Percentiles rank a stretch among this genome's conserved stretches.
phyloP scores from a whole-genome alignment of 1,284 basidiomycete genomes.

The Rhodotorula sp. region DNA sequence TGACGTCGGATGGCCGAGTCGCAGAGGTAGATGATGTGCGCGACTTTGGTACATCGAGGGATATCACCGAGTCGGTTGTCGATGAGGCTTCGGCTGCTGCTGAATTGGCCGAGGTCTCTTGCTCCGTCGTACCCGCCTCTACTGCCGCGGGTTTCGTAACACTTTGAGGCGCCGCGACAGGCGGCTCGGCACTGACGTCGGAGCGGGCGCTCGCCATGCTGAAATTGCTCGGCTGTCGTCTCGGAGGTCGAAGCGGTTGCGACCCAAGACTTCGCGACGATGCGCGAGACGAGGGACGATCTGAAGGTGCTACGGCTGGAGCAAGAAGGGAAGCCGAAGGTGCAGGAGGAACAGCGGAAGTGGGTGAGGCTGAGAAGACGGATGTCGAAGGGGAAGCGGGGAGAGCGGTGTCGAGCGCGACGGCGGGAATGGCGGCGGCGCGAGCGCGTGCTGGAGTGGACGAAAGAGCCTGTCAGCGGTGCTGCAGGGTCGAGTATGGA shows the following conservation, averaged over 20 bases:
- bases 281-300: constrained; percentile 11
- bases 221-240: neutral
- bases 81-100: no score
- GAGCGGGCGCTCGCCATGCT: constrained; percentile 1
- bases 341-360: neutral
- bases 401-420: neutral
- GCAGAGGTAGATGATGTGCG: no score
- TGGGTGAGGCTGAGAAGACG: neutral
- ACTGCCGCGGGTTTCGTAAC: no score
- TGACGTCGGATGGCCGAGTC: no score
- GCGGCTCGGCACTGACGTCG: neutral
- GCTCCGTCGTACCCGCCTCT: no score
- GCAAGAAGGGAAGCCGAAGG: neutral
- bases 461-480: no score
- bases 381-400: neutral
- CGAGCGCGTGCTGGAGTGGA: neutral
- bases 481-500: neutral
- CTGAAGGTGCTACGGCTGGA: neutral
- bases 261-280: neutral
- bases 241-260: constrained; percentile 10
- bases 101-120: no score
- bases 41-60: no score
- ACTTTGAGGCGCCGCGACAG: neutral
- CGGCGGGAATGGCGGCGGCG: neutral
- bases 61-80: no score